Evolutionary conservation across 441 rosid genomes (phyloP).

Genomic region (Hypseocharis bilobata): DNA sequence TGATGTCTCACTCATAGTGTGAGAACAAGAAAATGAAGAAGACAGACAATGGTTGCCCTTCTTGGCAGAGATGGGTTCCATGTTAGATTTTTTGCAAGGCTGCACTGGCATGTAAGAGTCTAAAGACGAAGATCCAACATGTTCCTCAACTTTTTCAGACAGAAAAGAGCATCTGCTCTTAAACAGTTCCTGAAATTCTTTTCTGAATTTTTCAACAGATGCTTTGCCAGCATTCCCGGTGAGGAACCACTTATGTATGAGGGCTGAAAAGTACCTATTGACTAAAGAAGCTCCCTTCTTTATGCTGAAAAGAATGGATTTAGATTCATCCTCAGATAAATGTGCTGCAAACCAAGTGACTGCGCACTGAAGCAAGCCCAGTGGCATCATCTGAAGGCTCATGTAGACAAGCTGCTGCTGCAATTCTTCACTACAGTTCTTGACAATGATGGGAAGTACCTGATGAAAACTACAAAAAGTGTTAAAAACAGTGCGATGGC

Average conservation of each 20-base stretch:
- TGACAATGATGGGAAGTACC: conserved; percentile 50
- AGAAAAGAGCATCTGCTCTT: conserved; percentile 34
- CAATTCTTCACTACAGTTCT: conserved; percentile 41
- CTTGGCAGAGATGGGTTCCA: conserved; percentile 21
- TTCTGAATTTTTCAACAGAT: conserved; percentile 38
- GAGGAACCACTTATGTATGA: conserved; percentile 54
- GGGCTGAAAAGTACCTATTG: conserved; percentile 37
- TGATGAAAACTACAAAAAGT: conserved; percentile 24
- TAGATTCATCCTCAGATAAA: conserved; percentile 50
- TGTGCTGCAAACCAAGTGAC: conserved; percentile 61
- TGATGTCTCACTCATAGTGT: conserved; percentile 27
- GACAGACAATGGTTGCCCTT: conserved; percentile 26
- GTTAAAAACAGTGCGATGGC: conserved; percentile 9
- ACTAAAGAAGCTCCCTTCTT: conserved; percentile 28
- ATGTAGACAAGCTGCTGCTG: conserved; percentile 51
- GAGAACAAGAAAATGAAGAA: conserved; percentile 24
- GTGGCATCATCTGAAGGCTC: conserved; percentile 61
- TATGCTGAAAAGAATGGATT: conserved; percentile 39
- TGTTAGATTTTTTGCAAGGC: conserved; percentile 20
- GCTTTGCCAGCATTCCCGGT: conserved; percentile 51
- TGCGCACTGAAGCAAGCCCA: conserved; percentile 58
- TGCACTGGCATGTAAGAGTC: conserved; percentile 13
- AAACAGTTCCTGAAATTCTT: conserved; percentile 42
- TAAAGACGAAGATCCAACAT: conserved; percentile 29
- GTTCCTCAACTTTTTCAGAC: conserved; percentile 31